Evolutionary conservation across 257 asterid species (phyloP).

Genomic region (Solanum dulcamara): DNA sequence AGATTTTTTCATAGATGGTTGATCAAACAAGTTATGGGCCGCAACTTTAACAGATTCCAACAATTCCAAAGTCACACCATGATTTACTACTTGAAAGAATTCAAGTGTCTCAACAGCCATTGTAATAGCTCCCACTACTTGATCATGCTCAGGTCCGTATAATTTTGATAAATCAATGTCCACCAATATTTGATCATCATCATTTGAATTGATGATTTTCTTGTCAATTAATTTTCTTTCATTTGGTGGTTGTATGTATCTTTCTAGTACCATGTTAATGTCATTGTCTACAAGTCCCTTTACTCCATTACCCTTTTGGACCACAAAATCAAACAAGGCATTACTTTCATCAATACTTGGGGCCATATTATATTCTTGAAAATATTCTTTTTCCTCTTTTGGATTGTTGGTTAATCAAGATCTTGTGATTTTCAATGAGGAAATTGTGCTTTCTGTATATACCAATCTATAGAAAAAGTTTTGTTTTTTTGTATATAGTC

Average conservation of each 20-base stretch:
- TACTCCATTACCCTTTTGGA: conserved; percentile 22
- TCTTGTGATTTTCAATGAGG: neutral
- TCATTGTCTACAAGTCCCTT: conserved; percentile 23
- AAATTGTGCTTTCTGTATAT: neutral
- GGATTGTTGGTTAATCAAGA: neutral
- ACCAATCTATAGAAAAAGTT: neutral
- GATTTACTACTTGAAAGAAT: conserved; percentile 29
- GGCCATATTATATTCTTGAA: conserved; percentile 3
- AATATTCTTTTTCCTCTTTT: neutral
- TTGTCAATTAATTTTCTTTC: conserved; percentile 11
- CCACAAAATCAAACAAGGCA: conserved; percentile 18
- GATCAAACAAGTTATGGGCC: conserved; percentile 15
- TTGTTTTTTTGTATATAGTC: neutral
- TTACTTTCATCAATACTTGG: conserved; percentile 3
- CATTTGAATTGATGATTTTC: neutral
- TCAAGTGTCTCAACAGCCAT: conserved; percentile 22
- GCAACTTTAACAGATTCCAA: conserved; percentile 12
- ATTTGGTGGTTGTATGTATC: conserved; percentile 15
- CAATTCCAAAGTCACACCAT: conserved; percentile 17
- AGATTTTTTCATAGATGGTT: conserved; percentile 12
- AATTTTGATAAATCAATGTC: conserved; percentile 21
- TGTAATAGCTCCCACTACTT: conserved; percentile 14
- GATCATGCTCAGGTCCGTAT: conserved; percentile 18
- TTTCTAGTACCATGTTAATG: conserved; percentile 7
- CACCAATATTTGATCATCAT: neutral